Conservation (phyloP, 208 protist species). For the Leishmania arabica region DNA sequence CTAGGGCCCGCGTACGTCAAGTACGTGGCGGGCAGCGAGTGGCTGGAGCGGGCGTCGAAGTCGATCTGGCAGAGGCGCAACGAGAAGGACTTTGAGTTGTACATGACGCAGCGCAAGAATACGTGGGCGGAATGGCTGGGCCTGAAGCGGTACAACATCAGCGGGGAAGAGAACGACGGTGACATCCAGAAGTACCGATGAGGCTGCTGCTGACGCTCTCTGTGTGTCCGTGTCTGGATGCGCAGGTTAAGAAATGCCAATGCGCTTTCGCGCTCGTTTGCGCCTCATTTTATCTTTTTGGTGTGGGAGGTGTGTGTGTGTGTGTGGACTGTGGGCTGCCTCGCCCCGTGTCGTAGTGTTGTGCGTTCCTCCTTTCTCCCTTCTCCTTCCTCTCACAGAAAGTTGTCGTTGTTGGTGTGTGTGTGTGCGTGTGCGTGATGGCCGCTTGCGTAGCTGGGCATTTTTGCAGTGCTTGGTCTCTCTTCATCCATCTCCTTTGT, state of each 20-base stretch:
- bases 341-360: too few relatives aligned
- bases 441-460: not conserved
- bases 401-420: not conserved
- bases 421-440: not conserved
- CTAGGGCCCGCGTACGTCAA: slow-evolving; percentile 73
- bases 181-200: slow-evolving; percentile 76
- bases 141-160: slow-evolving; percentile 89
- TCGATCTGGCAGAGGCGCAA: slow-evolving; percentile 85
- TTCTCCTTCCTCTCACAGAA: not conserved
- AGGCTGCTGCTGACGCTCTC: not conserved
- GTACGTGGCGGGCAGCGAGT: slow-evolving; percentile 74
- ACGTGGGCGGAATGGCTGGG: slow-evolving; percentile 81
- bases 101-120: slow-evolving; percentile 91
- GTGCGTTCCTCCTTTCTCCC: not conserved
- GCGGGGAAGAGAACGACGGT: slow-evolving; percentile 74
- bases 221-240: not conserved
- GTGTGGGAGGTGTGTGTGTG: not conserved
- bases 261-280: not conserved
- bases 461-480: not conserved
- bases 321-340: not conserved
- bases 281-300: not conserved
- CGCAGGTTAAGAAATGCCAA: not conserved
- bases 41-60: slow-evolving; percentile 72
- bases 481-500: not conserved
- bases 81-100: slow-evolving; percentile 83